Evolutionary conservation across 2,329 filamentous ascomycete species (phyloP), one percentile per base, ranked within the genome.

Genomic region (Hysterium pulicare): DNA sequence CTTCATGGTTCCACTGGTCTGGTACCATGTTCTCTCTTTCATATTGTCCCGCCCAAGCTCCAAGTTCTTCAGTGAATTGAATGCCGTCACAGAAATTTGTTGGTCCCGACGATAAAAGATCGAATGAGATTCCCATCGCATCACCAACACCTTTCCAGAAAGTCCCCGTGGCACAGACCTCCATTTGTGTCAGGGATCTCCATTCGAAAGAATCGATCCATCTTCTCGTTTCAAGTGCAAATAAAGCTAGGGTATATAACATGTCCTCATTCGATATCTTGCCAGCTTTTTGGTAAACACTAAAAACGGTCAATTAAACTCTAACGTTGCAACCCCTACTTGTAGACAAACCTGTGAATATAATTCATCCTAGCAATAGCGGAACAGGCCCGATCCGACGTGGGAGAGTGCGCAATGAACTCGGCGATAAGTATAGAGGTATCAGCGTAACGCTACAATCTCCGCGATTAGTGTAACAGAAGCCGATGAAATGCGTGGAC

Each of bases 91-190:
- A 56, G 51, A 73, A 78, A 0, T 51, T 54, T 24, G 31, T 24
- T 0, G 52, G 49, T 4, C 70, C 73, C 0, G 70, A 70, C 8
- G 40, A 38, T n/a, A 81, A 63, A 1, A 48, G 57, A 2, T 66
- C 63, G 36, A 71, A 78, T 3, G 67, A 65, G 42, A 90, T 85
- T 0, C 73, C 75, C 79, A 90, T 84, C 40, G 79, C 78, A 52
- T 88, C 82, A 11, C 85, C 86, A 13, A 87, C 67, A 40, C 74
- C 73, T 62, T 86, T 86, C 85, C 84, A 90, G 55, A 86, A 81
- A 0, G 79, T 81, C 13, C 78, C 82, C 22, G 55, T 61, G 30
- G 84, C 85, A 47, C 83, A 86, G 8, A 71, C 62, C 62, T 90
- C 87, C 64, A 90, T 72, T 1, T 83, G 78, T 13, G 76, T 83